phyloP scores from a whole-genome alignment of 192 early-diverging fungal species.

The Entophlyctis helioformis region DNA sequence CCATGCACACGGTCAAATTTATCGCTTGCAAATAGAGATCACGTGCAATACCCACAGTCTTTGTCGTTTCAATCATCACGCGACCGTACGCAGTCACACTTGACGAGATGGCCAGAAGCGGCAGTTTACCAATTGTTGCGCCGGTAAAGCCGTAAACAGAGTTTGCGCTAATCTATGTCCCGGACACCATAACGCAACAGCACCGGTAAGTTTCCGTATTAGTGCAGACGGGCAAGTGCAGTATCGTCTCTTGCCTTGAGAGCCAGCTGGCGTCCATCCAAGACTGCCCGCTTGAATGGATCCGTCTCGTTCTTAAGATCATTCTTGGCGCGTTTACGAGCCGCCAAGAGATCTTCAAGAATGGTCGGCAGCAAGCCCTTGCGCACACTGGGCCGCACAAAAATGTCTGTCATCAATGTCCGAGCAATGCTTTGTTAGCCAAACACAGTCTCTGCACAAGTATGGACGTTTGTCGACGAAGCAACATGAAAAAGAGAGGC shows the following conservation, averaged over 20 bases:
- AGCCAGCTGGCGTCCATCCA: slow-evolving; percentile 93
- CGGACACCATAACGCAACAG: too few species aligned
- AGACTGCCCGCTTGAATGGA: slow-evolving; percentile 83
- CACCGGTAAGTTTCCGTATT: not conserved
- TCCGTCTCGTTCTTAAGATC: slow-evolving; percentile 96
- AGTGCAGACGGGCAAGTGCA: not conserved
- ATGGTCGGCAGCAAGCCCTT: slow-evolving; percentile 83
- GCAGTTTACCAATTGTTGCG: slow-evolving; percentile 81
- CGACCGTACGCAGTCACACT: slow-evolving; percentile 91
- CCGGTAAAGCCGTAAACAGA: slow-evolving; percentile 98
- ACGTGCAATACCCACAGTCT: slow-evolving; percentile 25
- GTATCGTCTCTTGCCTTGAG: slow-evolving; percentile 48
- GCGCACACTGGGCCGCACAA: slow-evolving; percentile 60
- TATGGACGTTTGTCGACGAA: too few species aligned
- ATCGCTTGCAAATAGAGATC: too few species aligned
- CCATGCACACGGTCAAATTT: slow-evolving; percentile 4
- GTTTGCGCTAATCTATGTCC: slow-evolving; percentile 73
- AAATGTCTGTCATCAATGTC: slow-evolving; percentile 61
- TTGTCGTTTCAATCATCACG: slow-evolving; percentile 89
- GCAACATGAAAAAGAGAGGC: too few species aligned
- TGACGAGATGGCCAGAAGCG: slow-evolving; percentile 86
- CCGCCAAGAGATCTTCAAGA: slow-evolving; percentile 75
- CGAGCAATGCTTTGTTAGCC: too few species aligned
- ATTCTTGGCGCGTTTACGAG: slow-evolving; percentile 83
- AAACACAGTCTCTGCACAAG: too few species aligned